Base-by-base conservation (phyloP, 2,329 filamentous ascomycete species). In the Paracorniculantispora psalliotae region DNA sequence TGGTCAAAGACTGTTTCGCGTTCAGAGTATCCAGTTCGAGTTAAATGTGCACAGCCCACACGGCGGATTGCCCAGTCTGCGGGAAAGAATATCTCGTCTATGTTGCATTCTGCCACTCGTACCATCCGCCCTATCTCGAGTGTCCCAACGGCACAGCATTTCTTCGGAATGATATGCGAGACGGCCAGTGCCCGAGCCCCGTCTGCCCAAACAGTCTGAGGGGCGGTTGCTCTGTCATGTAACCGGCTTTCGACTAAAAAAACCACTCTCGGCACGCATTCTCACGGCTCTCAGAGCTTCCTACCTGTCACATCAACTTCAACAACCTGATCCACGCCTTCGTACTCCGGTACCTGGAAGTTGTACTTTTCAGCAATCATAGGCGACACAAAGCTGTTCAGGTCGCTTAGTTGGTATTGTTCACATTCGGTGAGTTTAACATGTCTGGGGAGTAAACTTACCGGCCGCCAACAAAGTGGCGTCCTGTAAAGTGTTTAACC, bases 391-490 rank as follows among this genome's bases (percentile, higher is more conserved):
- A 99, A 99, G 61, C 90, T 89, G 65, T 50, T 35, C 33, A 39
- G 7, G 26, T 30, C 7, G 28, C 30, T 67, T 47, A 67, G 62
- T 57, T 21, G 13, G 46, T 12, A 13, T 8, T 28, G 46, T 37
- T 12, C 54, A 23, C 12, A 23, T 26, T 21, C 12, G 35, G 37
- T 37, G 46, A 35, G 56, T 51, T 10, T 19, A 51, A 7, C 46
- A 13, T 26, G 4, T 30, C 35, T 15, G 5, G 15, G 35, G 33
- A n/a, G 6, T n/a, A 12, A 54, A 74, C 80, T 68, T 76, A 89
- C 82, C 91, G 80, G 57, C 94, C 94, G 8, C 94, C 94, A 58
- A 99, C 74, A 69, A 97, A 99, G 77, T 99, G 94, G 49, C 90
- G 84, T 1, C 93, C 94, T 63, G 79, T 85, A 72, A 96, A 99